Conservation (phyloP, 176 grass and related monocot genomes). For the Paspalum notatum region DNA sequence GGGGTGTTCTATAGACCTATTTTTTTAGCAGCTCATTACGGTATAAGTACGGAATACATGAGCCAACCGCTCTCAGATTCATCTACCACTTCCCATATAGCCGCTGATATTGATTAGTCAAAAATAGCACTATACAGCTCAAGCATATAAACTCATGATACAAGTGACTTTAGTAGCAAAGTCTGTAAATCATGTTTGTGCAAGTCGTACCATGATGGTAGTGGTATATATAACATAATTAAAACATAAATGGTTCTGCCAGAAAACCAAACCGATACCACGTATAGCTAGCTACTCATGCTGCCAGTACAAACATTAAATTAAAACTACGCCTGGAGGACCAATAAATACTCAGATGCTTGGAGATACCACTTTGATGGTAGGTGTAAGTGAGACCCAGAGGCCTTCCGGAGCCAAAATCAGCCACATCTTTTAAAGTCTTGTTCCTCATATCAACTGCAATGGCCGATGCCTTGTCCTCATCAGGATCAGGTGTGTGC, state of each 20-base stretch:
- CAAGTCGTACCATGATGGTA: neutral
- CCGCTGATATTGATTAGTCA: no score
- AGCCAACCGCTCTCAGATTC: no score
- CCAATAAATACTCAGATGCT: neutral
- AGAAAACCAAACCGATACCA: neutral
- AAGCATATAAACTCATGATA: no score
- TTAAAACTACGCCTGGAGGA: no score
- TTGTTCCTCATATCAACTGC: constrained; percentile 14
- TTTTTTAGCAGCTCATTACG: no score
- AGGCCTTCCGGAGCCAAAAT: neutral
- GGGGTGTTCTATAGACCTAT: no score
- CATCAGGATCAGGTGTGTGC: neutral
- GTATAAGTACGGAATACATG: no score
- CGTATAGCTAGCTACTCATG: neutral
- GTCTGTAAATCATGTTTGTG: no score
- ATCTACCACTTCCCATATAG: no score
- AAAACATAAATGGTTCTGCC: neutral
- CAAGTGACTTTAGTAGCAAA: no score
- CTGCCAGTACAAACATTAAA: neutral
- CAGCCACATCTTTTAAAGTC: neutral
- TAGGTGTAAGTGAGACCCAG: neutral
- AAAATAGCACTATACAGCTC: no score
- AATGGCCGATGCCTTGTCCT: neutral
- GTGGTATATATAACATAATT: neutral
- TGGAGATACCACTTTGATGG: constrained; percentile 20